phyloP scores from a whole-genome alignment of 805 yeast genomes.

The Lachancea lanzarotensis region DNA sequence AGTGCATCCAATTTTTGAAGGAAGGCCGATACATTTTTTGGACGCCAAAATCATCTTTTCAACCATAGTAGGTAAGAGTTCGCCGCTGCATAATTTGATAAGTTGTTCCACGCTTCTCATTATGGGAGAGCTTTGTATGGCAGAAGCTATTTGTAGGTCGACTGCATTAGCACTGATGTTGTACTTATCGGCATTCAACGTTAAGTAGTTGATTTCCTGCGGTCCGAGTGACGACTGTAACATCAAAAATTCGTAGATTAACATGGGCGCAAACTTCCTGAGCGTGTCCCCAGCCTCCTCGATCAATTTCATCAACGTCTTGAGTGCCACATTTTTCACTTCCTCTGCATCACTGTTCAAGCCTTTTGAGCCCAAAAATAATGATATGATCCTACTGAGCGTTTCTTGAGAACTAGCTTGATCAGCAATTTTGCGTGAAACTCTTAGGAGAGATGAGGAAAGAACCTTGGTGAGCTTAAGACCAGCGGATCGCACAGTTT shows the following conservation, averaged over 20 bases:
- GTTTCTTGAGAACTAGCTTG: constrained; percentile 28
- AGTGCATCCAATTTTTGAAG: constrained; percentile 84
- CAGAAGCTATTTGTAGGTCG: constrained; percentile 68
- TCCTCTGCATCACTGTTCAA: constrained; percentile 82
- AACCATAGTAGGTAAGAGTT: constrained; percentile 40
- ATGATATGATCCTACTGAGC: constrained; percentile 61
- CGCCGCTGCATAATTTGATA: constrained; percentile 44
- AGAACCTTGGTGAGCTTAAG: constrained; percentile 57
- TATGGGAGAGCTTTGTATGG: constrained; percentile 76
- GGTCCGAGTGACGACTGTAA: constrained; percentile 88
- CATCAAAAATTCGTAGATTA: constrained; percentile 61
- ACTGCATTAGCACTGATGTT: constrained; percentile 64
- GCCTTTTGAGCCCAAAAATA: constrained; percentile 73
- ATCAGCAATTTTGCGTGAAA: constrained; percentile 12
- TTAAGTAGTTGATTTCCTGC: constrained; percentile 75
- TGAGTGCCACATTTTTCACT: constrained; percentile 65
- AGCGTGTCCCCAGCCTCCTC: constrained; percentile 55
- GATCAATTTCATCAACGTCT: constrained; percentile 65
- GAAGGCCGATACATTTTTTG: constrained; percentile 73
- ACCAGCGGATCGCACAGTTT: constrained; percentile 83
- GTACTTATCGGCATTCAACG: constrained; percentile 83
- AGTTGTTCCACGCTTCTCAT: constrained; percentile 78
- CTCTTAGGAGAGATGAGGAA: constrained; percentile 54
- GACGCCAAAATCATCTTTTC: constrained; percentile 48
- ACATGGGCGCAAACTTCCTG: constrained; percentile 58